phyloP scores from a whole-genome alignment of 1,284 basidiomycete genomes.

The Thelephora terrestris region DNA sequence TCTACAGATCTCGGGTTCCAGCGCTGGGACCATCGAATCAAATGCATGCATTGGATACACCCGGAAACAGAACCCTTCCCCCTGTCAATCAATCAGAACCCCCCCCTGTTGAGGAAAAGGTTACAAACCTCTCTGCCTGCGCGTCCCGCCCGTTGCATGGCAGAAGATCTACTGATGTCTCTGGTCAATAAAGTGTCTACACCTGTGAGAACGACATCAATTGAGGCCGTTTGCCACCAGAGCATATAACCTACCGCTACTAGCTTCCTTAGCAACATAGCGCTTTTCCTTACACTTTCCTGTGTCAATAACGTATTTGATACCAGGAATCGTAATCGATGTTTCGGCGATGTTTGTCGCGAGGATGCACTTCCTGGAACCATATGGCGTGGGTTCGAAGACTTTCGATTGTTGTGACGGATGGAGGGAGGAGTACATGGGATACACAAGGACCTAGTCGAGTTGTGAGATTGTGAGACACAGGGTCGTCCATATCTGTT shows the following conservation, averaged over 20 bases:
- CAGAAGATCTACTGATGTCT: slow-evolving; percentile 83
- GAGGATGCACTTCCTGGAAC: slow-evolving; percentile 83
- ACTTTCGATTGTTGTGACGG: slow-evolving; percentile 71
- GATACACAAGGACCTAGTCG: slow-evolving; percentile 56
- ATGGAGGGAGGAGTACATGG: slow-evolving; percentile 82
- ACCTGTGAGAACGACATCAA: slow-evolving; percentile 32
- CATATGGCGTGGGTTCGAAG: slow-evolving; percentile 60
- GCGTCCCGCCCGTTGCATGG: slow-evolving; percentile 80
- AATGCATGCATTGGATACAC: slow-evolving; percentile 81
- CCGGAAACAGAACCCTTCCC: slow-evolving; percentile 77
- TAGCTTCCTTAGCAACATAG: slow-evolving; percentile 57
- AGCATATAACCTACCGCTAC: slow-evolving; percentile 44
- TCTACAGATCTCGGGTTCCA: slow-evolving; percentile 83
- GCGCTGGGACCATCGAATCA: slow-evolving; percentile 50
- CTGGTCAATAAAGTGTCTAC: slow-evolving; percentile 84
- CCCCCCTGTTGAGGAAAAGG: neutral
- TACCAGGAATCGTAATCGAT: slow-evolving; percentile 93
- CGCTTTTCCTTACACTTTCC: slow-evolving; percentile 95
- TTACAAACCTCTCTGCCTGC: slow-evolving; percentile 76
- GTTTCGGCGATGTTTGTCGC: slow-evolving; percentile 98
- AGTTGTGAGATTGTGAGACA: slow-evolving; percentile 3
- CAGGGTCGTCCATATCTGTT: slow-evolving; percentile 15
- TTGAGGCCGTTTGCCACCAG: slow-evolving; percentile 3
- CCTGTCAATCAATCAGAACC: slow-evolving; percentile 27
- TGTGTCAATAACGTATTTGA: slow-evolving; percentile 92